Evolutionary conservation across 75 land plant genomes (phyloP), one percentile per base, ranked within the genome.

Genomic region (Pinus albicaulis): DNA sequence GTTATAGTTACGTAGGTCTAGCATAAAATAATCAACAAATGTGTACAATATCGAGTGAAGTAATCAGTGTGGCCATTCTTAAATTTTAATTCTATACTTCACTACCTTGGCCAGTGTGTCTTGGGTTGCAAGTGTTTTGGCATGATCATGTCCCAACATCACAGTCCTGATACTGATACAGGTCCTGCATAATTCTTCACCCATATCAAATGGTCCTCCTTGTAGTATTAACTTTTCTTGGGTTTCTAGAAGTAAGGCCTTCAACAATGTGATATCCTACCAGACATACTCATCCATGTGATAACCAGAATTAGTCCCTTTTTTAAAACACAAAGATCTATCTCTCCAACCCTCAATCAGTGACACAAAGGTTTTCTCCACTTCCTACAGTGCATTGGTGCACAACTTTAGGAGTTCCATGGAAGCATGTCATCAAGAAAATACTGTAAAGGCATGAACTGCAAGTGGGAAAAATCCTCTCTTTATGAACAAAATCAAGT

Each of bases 91-190:
- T n/a, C n/a, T n/a, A n/a, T n/a, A n/a, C n/a, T n/a, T n/a, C n/a
- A n/a, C n/a, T n/a, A n/a, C n/a, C n/a, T n/a, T n/a, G n/a, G n/a
- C n/a, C n/a, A n/a, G n/a, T n/a, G n/a, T n/a, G n/a, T n/a, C n/a
- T n/a, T n/a, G n/a, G n/a, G n/a, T n/a, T n/a, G n/a, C n/a, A n/a
- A n/a, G n/a, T n/a, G n/a, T n/a, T n/a, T n/a, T n/a, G n/a, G n/a
- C n/a, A n/a, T n/a, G n/a, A n/a, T n/a, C n/a, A n/a, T n/a, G n/a
- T n/a, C n/a, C n/a, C 11, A 92, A 83, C 95, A 95, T 95, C 65
- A 95, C 95, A 31, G 95, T 91, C 63, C 95, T 86, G 25, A 95
- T 95, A 76, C 92, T 91, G 56, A 95, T 86, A 66, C 95, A 95
- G 31, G 89, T 89, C 74, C 93, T 87, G 75, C 93, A 91, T 1